Base-by-base conservation (phyloP, 2,329 filamentous ascomycete species). In the Verticillium albo-atrum region DNA sequence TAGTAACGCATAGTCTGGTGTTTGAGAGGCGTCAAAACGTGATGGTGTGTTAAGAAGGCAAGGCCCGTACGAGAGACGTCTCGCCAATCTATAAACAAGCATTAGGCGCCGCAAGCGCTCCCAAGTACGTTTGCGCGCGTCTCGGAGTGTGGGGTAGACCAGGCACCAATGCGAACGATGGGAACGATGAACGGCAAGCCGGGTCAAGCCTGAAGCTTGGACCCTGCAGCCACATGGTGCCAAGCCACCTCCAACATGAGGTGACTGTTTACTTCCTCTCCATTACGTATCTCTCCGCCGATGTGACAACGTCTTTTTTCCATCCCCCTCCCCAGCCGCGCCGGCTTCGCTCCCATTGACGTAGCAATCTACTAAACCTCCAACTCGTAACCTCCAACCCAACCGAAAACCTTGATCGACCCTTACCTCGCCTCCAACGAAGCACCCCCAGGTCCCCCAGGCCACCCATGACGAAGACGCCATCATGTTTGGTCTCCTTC, bases 401-500 rank as follows among this genome's bases (percentile, higher is more conserved):
- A 20, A 23, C n/a, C 27, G 15, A 53, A 28, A 32, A 34, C 28
- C 15, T 23, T 30, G 17, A 30, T 20, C 52, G 17, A 34, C 17
- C 52, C 28, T 12, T 50, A 34, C 23, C 23, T 5, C 15, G 27
- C 12, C 10, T 35, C n/a, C 42, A 50, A 50, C n/a, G 20, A 50
- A 50, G 42, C n/a, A 50, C 42, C 42, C 42, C 42, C n/a, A n/a
- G n/a, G n/a, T n/a, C 35, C n/a, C 35, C 35, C n/a, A 15, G 35
- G 14, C 35, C 35, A 17, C 15, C 42, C 42, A 50, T 50, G 42
- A 50, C n/a, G 20, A 23, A 50, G 17, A 50, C 42, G 20, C 64
- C 23, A 73, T 63, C 54, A 88, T 88, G 82, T 82, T 89, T 65
- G 82, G 82, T 53, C 79, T 86, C 55, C 80, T 91, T 17, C 88